Base-by-base conservation (phyloP, 306 rosid genomes). In the apple (Malus domestica) region DNA sequence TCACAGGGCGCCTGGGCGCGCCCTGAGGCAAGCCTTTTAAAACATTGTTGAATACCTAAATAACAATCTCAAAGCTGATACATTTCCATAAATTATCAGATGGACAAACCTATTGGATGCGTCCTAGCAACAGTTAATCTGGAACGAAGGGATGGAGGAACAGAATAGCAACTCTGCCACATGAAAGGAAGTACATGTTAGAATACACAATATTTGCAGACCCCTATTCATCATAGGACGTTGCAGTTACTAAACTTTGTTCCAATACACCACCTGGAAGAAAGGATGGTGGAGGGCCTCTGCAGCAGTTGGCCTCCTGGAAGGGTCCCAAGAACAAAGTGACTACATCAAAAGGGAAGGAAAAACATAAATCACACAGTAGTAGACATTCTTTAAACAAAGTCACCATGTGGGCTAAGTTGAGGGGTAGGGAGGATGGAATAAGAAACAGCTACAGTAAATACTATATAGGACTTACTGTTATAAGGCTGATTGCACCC, bases 261-360 rank as follows among this genome's bases (percentile, higher is more conserved):
- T 38, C 63, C 44, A 55, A 62, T 73, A 68, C 69, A 29, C 18
- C 55, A 90, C 99, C 93, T 92, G 97, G 71, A 96, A 96, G 92
- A 96, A 96, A 80, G 98, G 97, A 85, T 96, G 97, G 74, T 92
- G 99, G 74, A 96, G 99, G 76, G 90, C 97, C 87, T 86, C 98
- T 30, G 80, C 78, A 79, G 99, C 98, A 14, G 98, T 77, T 68
- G 99, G 99, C 87, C 99, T 96, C 86, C 86, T 92, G 80, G 84
- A 80, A 15, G 99, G 98, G 85, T 96, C 99, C 99, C 99, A 96
- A 5, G 96, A 90, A 82, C 98, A 92, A 77, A 96, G 99, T 35
- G 93, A 86, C 99, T 96, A 62, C 59, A 89, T 25, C 20, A 64
- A 30, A 54, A 67, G 23, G 64, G 20, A 75, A 35, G 27, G 62